Evolutionary conservation across 768 basidiomycete genomes (phyloP), one percentile per base, ranked within the genome.

Genomic region (Mrakia blollopis): DNA sequence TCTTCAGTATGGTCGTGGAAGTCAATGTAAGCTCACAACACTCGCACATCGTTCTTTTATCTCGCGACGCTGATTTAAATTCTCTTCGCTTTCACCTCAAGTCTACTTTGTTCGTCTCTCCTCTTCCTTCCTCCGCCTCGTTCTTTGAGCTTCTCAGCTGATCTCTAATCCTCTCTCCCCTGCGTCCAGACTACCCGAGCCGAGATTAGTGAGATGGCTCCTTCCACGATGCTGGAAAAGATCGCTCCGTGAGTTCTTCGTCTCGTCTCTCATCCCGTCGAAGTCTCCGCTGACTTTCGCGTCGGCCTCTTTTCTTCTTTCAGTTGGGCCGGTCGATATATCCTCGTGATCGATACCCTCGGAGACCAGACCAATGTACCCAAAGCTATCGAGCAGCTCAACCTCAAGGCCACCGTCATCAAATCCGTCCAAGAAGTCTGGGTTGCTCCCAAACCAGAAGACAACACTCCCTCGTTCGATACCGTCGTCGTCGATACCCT

Each of bases 401-500:
- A 91, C 23, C 86, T 98, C 39, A 87, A 89, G 78, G 89, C 92
- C 10, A 89, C 90, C 79, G 88, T 92, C 11, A 88, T 91, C 8
- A 89, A 91, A 79, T 88, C 89, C 44, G 89, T 94, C n/a, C 84
- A 85, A n/a, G 91, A 93, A 79, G 91, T 97, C 21, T 86, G 89
- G 62, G 90, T 37, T 74, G 79, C 79, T 13, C 76, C 76, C 18
- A 60, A 75, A 37, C 50, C 63, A 8, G 75, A 79, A 78, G 71
- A 80, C 76, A 50, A 80, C 73, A 78, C 79, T 91, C 92, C 92
- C 0, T 90, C 93, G 81, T 91, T 97, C 80, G 96, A 99, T 82
- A 94, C 95, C 10, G 94, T 98, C 79, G 91, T 98, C 63, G 92
- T 96, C 41, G 96, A 98, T 85, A 92, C 93, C 60, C 85, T 96